Conservation (phyloP, 2,329 filamentous ascomycete species). For the Colletotrichum nymphaeae region DNA sequence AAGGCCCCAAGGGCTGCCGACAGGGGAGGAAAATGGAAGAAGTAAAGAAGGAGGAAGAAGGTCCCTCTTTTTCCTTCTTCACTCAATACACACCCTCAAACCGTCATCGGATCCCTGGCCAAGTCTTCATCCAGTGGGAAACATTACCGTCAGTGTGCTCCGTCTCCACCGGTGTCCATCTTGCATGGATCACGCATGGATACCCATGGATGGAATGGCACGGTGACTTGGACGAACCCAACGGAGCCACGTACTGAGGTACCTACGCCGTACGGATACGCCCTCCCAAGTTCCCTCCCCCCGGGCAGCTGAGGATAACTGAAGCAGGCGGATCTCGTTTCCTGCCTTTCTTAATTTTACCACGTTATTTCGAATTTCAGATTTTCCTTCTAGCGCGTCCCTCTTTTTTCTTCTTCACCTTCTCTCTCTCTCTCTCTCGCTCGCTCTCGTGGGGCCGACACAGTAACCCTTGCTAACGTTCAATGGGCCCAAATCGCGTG, state of each 20-base stretch:
- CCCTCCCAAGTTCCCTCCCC: background rate
- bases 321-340: constrained; percentile 29
- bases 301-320: background rate
- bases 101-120: background rate
- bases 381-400: constrained; percentile 27
- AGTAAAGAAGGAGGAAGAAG: background rate
- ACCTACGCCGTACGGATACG: background rate
- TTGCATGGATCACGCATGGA: background rate
- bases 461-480: background rate
- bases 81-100: background rate
- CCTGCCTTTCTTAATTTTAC: constrained; percentile 31
- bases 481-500: background rate
- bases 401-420: constrained; percentile 35
- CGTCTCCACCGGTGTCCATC: constrained; percentile 3
- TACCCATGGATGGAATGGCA: background rate
- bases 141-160: constrained; percentile 17
- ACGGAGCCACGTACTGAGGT: background rate
- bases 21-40: background rate
- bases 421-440: constrained; percentile 2
- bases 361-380: constrained; percentile 24
- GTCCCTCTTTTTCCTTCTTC: background rate
- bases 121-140: constrained; percentile 27
- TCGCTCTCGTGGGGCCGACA: background rate
- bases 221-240: constrained; percentile 9
- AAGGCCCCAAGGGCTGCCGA: background rate